Base-by-base conservation (phyloP, 352 stramenopile genomes). In the Phytophthora melonis region DNA sequence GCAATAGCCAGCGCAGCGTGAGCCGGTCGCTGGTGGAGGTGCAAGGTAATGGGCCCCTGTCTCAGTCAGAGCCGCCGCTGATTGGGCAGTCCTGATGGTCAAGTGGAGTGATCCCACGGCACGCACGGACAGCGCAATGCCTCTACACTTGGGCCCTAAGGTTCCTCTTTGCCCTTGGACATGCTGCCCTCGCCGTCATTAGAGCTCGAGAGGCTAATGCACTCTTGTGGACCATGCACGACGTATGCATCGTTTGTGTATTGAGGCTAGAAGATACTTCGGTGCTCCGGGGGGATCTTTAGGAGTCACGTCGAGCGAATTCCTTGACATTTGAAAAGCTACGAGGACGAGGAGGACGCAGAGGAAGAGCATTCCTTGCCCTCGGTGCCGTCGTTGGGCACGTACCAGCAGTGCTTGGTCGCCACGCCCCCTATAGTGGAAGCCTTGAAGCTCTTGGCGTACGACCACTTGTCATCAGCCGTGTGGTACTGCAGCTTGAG, bases 361-460 rank as follows among this genome's bases (percentile, higher is more conserved):
- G 52, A 58, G 13, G 23, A 59, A 25, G 55, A 55, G 68, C 68
- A 75, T 23, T 71, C 69, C 57, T 72, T 18, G 52, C 69, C 69
- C 47, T 72, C 65, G 3, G 34, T 59, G 59, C 81, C 81, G 55
- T 81, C 61, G 25, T 72, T 73, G 5, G 83, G 86, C 27, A 92
- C 76, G 68, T 80, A 89, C 79, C 81, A 92, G 67, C 84, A 90
- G 67, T 92, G 83, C 70, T 84, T 80, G 43, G 80, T 81, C 1
- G 66, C 73, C 25, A 90, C 71, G 32, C 82, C 80, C 18, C 80
- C 80, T 1, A 80, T 65, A 13, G 64, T 75, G 36, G 78, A 78
- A 1, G 66, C 57, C 18, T 71, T 66, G 27, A 90, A 68, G 34
- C 74, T 80, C 23, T 83, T 76, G n/a, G 70, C 64, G 52, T 88